Base-by-base conservation (phyloP, 1,284 basidiomycete species). In the Moesziomyces globuligerus region DNA sequence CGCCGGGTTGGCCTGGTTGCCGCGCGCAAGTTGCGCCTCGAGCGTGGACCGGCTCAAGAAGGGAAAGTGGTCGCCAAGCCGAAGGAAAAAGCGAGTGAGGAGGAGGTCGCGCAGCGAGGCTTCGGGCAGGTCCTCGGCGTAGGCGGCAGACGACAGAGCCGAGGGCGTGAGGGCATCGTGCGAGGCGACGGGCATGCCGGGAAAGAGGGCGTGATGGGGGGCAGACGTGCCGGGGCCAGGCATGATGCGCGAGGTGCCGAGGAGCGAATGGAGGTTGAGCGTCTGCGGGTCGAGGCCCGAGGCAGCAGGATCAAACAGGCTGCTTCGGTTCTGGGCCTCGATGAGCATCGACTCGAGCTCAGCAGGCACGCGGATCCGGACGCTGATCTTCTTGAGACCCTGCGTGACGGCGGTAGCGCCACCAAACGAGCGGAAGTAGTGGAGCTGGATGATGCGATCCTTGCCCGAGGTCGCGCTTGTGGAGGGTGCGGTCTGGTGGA, bases 281-380 rank as follows among this genome's bases (percentile, higher is more conserved):
- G 47, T 48, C 37, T 48, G 47, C 7, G 47, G 47, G 28, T 48
- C 47, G 24, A 48, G 24, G 11, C 47, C 47, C 36, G 28, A 26
- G n/a, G 36, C 18, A 9, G 25, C 47, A 0, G 47, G 37, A 13
- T 48, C 47, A n/a, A 48, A 48, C 5, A 48, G 10, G 23, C n/a
- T 38, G 36, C 23, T 39, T 20, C 47, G 36, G 17, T 48, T 48
- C 36, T 48, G 47, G 1, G 47, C 47, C 37, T 48, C 47, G 47
- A 48, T 28, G 21, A 48, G 47, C 47, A 48, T 48, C 20, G 47
- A 48, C 47, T 48, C 47, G 36, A 48, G 34, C 18, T 48, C 47
- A 7, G 47, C 47, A n/a, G 47, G 47, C 9, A 48, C 47, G 21
- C 47, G 34, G n/a, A 48, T 48, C 8, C 37, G 34, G 24, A 48